Conservation (phyloP, 768 basidiomycete genomes). For the Mycena floridula region DNA sequence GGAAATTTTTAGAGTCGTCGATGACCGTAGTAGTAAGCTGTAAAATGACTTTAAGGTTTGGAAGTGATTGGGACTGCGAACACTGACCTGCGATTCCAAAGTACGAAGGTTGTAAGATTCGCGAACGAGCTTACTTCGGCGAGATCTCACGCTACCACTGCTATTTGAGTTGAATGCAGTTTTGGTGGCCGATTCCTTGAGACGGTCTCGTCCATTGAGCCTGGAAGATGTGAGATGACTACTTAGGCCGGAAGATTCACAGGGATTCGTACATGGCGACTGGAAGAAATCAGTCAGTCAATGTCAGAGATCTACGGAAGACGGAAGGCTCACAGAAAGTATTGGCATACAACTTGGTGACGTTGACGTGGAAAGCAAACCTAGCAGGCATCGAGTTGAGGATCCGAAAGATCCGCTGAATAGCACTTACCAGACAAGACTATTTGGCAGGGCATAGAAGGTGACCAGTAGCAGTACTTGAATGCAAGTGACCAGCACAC, state of each 20-base stretch:
- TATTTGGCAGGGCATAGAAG: conserved; percentile 25
- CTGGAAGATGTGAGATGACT: background rate
- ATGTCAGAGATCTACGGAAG: background rate
- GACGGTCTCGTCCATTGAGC: background rate
- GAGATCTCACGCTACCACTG: no score
- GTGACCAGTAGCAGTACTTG: conserved; percentile 35
- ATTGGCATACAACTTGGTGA: conserved; percentile 43
- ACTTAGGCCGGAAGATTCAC: background rate
- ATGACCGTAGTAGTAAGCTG: no score
- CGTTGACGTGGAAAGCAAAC: conserved; percentile 42
- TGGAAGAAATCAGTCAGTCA: background rate
- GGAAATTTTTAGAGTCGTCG: no score
- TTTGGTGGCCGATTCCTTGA: no score
- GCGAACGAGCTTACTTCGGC: no score
- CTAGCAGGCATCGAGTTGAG: conserved; percentile 15
- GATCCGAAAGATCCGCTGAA: conserved; percentile 8
- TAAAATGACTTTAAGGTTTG: no score
- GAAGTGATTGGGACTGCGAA: no score
- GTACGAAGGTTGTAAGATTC: no score
- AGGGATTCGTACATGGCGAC: background rate
- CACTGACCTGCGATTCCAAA: no score
- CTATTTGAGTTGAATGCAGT: no score
- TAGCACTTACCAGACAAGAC: conserved; percentile 23
- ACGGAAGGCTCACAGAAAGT: conserved; percentile 38
- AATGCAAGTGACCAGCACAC: conserved; percentile 36